Conservation (phyloP, 441 rosid genomes). For the Hura crepitans region DNA sequence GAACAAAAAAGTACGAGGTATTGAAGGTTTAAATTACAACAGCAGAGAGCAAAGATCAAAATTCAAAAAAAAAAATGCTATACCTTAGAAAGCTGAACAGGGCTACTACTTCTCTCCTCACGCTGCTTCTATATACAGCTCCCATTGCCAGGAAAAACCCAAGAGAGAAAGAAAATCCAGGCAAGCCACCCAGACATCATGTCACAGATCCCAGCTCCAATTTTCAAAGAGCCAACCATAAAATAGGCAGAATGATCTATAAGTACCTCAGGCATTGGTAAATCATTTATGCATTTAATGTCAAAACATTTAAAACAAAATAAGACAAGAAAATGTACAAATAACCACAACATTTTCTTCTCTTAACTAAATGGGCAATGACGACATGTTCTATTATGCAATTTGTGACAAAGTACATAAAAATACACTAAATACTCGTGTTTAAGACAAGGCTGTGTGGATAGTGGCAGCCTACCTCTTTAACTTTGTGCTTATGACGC, state of each 20-base stretch:
- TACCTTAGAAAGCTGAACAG: constrained; percentile 96
- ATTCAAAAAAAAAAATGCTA: background rate
- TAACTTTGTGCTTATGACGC: constrained; percentile 59
- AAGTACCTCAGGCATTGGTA: constrained; percentile 41
- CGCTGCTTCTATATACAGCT: constrained; percentile 71
- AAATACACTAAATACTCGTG: background rate
- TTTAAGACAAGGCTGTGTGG: background rate
- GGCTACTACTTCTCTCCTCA: constrained; percentile 64
- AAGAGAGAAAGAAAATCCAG: constrained; percentile 45
- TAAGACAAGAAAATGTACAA: background rate
- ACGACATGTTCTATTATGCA: too few species aligned
- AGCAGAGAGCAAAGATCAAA: background rate
- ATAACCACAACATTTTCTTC: background rate
- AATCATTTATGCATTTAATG: background rate
- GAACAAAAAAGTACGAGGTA: background rate
- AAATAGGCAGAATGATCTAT: constrained; percentile 60
- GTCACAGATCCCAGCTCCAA: constrained; percentile 96
- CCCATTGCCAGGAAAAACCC: constrained; percentile 68
- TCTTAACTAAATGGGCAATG: background rate
- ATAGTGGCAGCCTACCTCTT: constrained; percentile 57
- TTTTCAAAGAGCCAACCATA: constrained; percentile 76
- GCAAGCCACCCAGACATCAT: constrained; percentile 69
- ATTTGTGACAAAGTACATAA: background rate
- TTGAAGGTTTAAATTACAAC: background rate
- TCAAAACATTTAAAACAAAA: background rate